These are phyloP conservation scores for Penicillium sp. DNA, from an alignment of 2,329 filamentous ascomycete genomes.

Conservation along the genomic window DNA sequence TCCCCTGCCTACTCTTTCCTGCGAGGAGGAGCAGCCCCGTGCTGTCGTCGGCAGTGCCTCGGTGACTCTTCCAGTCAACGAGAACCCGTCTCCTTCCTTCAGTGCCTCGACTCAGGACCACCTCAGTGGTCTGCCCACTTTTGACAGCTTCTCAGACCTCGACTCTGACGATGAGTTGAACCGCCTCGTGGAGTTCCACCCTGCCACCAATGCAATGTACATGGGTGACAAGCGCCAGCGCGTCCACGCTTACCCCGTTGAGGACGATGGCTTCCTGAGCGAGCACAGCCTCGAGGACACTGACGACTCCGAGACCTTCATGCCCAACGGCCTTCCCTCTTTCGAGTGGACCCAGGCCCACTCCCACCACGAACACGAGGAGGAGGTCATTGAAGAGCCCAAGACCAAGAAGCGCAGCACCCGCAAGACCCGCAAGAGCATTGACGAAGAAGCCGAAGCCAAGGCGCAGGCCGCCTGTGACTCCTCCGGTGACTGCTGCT, in stretches of 20 bases:
- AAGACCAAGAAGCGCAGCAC: conserved; percentile 53
- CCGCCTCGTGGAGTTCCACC: conserved; percentile 70
- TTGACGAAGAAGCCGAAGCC: conserved; percentile 50
- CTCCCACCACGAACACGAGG: conserved; percentile 48
- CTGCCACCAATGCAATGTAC: conserved; percentile 61
- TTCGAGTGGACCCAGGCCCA: conserved; percentile 51
- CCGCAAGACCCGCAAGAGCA: conserved; percentile 47
- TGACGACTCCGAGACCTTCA: conserved; percentile 66
- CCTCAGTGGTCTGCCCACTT: conserved; percentile 66
- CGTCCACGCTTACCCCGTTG: conserved; percentile 69
- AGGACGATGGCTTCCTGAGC: conserved; percentile 76
- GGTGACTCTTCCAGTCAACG: conserved; percentile 40
- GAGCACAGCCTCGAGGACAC: conserved; percentile 76
- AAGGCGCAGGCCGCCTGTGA: conserved; percentile 29
- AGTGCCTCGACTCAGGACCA: conserved; percentile 50
- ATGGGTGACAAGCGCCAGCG: conserved; percentile 70
- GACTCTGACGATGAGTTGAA: conserved; percentile 90
- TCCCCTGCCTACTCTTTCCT: conserved; percentile 56
- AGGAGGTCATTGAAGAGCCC: conserved; percentile 36
- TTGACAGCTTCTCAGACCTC: conserved; percentile 85
- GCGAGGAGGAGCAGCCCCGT: conserved; percentile 43
- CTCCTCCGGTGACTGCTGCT: conserved; percentile 17
- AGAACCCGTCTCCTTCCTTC: conserved; percentile 41
- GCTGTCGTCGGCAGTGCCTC: conserved; percentile 38
- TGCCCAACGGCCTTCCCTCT: conserved; percentile 64